Evolutionary conservation across 1,284 basidiomycete species (phyloP).

Genomic region (Spongispora temasekensis): DNA sequence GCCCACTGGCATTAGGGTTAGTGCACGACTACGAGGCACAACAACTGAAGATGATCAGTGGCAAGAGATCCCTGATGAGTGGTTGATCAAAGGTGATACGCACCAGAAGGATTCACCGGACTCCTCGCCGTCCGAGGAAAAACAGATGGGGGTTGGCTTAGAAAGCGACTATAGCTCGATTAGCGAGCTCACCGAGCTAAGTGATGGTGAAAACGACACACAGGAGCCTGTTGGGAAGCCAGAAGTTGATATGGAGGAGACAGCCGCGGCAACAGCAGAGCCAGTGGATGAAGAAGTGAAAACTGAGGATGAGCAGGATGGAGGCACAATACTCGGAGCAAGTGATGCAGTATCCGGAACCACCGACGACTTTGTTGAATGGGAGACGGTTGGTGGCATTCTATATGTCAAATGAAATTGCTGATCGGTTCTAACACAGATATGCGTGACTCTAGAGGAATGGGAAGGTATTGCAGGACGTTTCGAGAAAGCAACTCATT

Average conservation of each 20-base stretch:
- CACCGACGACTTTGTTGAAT: slow-evolving; percentile 66
- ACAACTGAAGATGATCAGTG: slow-evolving; percentile 61
- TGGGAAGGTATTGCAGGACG: slow-evolving; percentile 76
- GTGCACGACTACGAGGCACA: slow-evolving; percentile 61
- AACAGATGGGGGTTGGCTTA: slow-evolving; percentile 48
- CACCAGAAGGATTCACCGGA: slow-evolving; percentile 16
- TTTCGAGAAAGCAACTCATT: slow-evolving; percentile 76
- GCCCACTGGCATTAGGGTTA: slow-evolving; percentile 60
- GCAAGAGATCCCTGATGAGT: slow-evolving; percentile 78
- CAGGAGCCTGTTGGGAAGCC: slow-evolving; percentile 6
- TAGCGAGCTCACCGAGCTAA: slow-evolving; percentile 73
- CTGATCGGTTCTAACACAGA: slow-evolving; percentile 43
- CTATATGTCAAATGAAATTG: background rate
- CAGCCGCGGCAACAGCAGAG: background rate
- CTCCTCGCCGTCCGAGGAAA: slow-evolving; percentile 9
- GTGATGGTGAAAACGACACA: slow-evolving; percentile 40
- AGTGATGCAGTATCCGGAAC: background rate
- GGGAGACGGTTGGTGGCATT: slow-evolving; percentile 71
- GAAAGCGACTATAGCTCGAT: slow-evolving; percentile 56
- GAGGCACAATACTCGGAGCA: too few relatives aligned
- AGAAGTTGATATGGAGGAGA: slow-evolving; percentile 5
- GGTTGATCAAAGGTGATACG: slow-evolving; percentile 47
- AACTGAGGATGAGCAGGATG: slow-evolving; percentile 5
- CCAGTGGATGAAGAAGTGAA: slow-evolving; percentile 2
- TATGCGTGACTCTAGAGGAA: slow-evolving; percentile 77